These are phyloP conservation scores for Hypoxylon rubiginosum DNA, from an alignment of 2,329 filamentous ascomycete species.

Conservation along the genomic window DNA sequence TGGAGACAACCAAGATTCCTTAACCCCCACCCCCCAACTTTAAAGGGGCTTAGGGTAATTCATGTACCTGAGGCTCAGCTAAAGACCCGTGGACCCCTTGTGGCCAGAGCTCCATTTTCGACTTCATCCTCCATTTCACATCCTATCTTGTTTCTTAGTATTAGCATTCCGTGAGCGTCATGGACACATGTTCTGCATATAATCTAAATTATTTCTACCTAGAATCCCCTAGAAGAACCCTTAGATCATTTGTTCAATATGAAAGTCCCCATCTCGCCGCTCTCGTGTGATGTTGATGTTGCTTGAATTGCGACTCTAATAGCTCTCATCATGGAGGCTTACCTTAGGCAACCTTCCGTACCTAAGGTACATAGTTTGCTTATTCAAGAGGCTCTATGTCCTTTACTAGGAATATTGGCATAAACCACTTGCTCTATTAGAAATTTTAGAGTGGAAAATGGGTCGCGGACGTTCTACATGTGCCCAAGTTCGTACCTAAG, in stretches of 20 bases:
- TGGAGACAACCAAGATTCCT: background rate
- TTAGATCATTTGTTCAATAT: background rate
- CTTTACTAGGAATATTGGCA: background rate
- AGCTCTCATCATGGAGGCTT: no score
- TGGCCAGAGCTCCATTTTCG: background rate
- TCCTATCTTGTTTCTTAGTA: background rate
- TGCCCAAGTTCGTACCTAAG: background rate
- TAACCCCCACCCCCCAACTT: no score
- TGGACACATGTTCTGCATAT: background rate
- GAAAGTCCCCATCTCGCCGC: background rate
- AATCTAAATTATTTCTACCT: background rate
- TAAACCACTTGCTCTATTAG: background rate
- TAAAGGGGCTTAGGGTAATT: background rate
- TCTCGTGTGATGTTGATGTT: background rate
- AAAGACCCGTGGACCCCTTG: no score
- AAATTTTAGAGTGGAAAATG: background rate
- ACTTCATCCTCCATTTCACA: constrained; percentile 3
- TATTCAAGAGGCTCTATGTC: background rate
- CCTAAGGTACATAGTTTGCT: background rate
- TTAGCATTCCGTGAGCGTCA: background rate
- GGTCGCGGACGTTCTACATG: background rate
- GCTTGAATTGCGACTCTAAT: no score
- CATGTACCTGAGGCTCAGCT: background rate
- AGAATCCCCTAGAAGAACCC: background rate
- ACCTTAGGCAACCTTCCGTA: no score